Conservation (phyloP, 768 basidiomycete genomes). For the Tylopilus cervinicoccineus region DNA sequence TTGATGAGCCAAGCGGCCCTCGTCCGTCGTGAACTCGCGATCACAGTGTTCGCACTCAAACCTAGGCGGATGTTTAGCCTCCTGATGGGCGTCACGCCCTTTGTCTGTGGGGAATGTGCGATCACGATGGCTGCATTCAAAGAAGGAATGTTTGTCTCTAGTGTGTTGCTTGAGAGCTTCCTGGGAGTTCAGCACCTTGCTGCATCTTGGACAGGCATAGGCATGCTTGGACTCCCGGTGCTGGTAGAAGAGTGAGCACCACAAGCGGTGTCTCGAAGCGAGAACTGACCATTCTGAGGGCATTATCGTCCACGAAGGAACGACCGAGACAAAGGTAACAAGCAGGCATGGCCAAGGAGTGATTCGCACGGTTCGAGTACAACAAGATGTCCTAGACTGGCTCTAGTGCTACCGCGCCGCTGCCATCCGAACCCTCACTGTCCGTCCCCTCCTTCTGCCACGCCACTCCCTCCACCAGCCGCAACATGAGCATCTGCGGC, state of each 20-base stretch:
- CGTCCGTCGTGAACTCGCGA: not conserved
- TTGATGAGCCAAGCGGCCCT: not conserved
- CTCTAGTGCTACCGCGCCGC: not conserved
- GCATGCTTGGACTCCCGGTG: conserved; percentile 14
- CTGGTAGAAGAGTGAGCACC: conserved; percentile 7
- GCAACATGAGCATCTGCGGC: conserved; percentile 13
- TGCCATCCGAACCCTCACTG: no score
- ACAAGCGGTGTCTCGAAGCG: not conserved
- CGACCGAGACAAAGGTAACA: conserved; percentile 19
- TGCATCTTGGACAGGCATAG: conserved; percentile 7
- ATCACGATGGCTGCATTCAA: conserved; percentile 19
- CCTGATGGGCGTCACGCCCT: conserved; percentile 10
- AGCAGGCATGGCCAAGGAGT: conserved; percentile 9
- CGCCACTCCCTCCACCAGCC: conserved; percentile 7
- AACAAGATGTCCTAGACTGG: no score
- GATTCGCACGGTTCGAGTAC: conserved; percentile 20
- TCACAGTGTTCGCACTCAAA: conserved; percentile 8
- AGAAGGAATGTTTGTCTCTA: conserved; percentile 4
- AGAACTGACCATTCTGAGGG: conserved; percentile 15
- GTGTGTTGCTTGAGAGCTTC: conserved; percentile 16
- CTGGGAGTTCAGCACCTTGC: conserved; percentile 1
- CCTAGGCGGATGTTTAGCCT: conserved; percentile 2
- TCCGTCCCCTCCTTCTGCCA: conserved; percentile 5
- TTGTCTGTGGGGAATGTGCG: conserved; percentile 3
- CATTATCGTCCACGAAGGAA: conserved; percentile 9